phyloP scores from a whole-genome alignment of 1,284 basidiomycete species.

The Ganoderma lingzhi region DNA sequence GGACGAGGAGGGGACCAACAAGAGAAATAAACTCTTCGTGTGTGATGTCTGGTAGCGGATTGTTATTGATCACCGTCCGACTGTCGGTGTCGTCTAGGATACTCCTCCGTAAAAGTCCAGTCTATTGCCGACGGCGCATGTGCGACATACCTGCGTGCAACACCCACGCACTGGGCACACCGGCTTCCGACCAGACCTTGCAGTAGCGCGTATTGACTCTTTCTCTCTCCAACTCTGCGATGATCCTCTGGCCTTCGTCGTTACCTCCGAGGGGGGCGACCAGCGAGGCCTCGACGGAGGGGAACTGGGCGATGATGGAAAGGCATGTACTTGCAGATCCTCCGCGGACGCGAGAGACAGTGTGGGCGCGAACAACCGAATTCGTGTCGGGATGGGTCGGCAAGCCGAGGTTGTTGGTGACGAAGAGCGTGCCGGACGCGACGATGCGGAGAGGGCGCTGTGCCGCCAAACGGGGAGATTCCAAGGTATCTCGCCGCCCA shows the following conservation, averaged over 20 bases:
- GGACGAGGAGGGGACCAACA: constrained; percentile 77
- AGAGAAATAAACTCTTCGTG: constrained; percentile 85
- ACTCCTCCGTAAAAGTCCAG: not conserved
- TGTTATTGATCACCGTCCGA: constrained; percentile 82
- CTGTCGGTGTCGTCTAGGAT: constrained; percentile 61
- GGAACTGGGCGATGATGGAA: constrained; percentile 76
- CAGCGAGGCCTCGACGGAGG: constrained; percentile 69
- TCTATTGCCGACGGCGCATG: not conserved
- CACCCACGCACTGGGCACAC: constrained; percentile 85
- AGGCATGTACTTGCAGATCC: constrained; percentile 77
- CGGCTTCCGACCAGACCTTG: constrained; percentile 73
- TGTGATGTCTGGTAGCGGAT: constrained; percentile 82
- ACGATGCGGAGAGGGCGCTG: constrained; percentile 70
- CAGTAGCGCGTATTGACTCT: constrained; percentile 77
- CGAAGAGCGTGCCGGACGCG: constrained; percentile 79
- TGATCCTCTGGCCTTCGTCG: constrained; percentile 68
- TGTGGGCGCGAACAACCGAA: constrained; percentile 70
- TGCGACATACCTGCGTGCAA: constrained; percentile 63
- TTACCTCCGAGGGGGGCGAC: constrained; percentile 78
- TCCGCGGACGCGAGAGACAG: constrained; percentile 69
- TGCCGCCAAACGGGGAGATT: constrained; percentile 25
- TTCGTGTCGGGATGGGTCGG: constrained; percentile 67
- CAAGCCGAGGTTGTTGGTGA: constrained; percentile 73
- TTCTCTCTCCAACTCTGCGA: constrained; percentile 69
- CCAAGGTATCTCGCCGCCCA: constrained; percentile 42